Evolutionary conservation across 139 green algal species (phyloP), one percentile per base, ranked within the genome.

Genomic region (Picochlorum costavermella): DNA sequence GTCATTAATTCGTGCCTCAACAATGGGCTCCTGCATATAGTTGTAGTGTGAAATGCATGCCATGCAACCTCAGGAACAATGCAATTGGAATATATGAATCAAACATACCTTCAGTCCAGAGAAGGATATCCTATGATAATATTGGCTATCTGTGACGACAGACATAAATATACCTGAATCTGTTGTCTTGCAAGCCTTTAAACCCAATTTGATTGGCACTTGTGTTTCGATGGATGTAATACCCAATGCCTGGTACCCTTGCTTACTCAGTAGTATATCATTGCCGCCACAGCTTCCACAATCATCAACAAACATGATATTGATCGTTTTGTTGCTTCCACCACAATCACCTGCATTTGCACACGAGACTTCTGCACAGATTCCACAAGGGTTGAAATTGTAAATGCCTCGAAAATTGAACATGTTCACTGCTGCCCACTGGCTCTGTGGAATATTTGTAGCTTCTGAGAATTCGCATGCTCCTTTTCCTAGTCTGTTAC

Each of bases 241-340:
- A 28, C 17, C n/a, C 20, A 53, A 53, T 28, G 10, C 12, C n/a
- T 53, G 4, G 1, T 28, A 23, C 6, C 17, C 46, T 28, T 23
- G 16, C 46, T 11, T 14, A 20, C n/a, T 20, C n/a, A 53, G 5
- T 9, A 53, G n/a, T 9, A 53, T 53, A 23, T 53, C n/a, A 53
- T 53, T 53, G 46, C 6, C 46, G 12, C 46, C n/a, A 14, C 46
- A 53, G 46, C 46, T 53, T 53, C 17, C 46, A 53, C 46, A 53
- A 23, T 53, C 46, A 20, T 53, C 46, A 28, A 53, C 46, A 53
- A 53, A 20, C n/a, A 53, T 23, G 17, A 53, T 23, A 3, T 53
- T 0, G 9, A 53, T 53, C 6, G 46, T 23, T 6, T 53, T 53
- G 46, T 28, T 53, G 6, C 6, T 14, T 14, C 46, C 46, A 5